These are phyloP conservation scores for Trichosporon inkin DNA, from an alignment of 1,284 basidiomycete species.

Conservation along the genomic window DNA sequence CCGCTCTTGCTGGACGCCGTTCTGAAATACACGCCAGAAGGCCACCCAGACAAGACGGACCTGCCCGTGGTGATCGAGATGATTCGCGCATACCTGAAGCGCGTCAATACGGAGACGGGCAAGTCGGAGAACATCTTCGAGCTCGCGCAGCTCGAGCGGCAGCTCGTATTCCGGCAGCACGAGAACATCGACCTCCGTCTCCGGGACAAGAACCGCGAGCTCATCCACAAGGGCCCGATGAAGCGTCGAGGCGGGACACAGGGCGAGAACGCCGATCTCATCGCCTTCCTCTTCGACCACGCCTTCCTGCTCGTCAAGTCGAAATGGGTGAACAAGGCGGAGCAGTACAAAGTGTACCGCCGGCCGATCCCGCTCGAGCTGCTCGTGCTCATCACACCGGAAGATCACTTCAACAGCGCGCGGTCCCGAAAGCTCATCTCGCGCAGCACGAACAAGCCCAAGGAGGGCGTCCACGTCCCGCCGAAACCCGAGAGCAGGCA, in stretches of 20 bases:
- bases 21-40: constrained; percentile 86
- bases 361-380: constrained; percentile 94
- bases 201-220: constrained; percentile 78
- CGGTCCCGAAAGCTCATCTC: constrained; percentile 48
- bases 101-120: constrained; percentile 88
- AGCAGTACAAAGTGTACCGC: constrained; percentile 90
- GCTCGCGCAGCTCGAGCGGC: constrained; percentile 80
- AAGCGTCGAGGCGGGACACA: constrained; percentile 77
- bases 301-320: constrained; percentile 92
- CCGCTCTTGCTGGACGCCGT: constrained; percentile 90
- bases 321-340: constrained; percentile 77
- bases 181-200: constrained; percentile 84
- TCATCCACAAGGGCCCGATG: constrained; percentile 89
- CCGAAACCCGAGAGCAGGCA: constrained; percentile 70
- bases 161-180: constrained; percentile 76
- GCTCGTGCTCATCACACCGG: constrained; percentile 75
- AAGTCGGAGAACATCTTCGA: constrained; percentile 92
- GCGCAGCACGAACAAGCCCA: constrained; percentile 18
- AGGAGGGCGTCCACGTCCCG: constrained; percentile 33
- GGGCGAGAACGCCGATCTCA: constrained; percentile 78
- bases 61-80: constrained; percentile 75
- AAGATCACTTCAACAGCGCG: constrained; percentile 57
- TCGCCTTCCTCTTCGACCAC: constrained; percentile 96
- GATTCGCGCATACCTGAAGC: constrained; percentile 75
- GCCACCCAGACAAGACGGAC: constrained; percentile 77